Conservation (phyloP, 768 basidiomycete genomes). For the Tremella fuciformis region DNA sequence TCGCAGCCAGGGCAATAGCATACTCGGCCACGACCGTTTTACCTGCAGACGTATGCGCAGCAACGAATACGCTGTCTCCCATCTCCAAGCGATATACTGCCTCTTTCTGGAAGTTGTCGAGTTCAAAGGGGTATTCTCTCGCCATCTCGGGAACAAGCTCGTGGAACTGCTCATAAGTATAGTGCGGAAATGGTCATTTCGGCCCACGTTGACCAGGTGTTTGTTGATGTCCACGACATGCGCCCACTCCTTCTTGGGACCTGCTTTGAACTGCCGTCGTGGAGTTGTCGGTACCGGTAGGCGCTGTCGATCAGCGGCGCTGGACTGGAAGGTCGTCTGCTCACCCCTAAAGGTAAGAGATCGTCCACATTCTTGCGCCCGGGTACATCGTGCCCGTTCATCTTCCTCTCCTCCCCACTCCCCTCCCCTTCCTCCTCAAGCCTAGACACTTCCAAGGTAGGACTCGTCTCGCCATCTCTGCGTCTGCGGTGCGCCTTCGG, state of each 20-base stretch:
- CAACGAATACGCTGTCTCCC: conserved; percentile 98
- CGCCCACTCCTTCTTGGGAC: conserved; percentile 88
- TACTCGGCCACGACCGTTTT: conserved; percentile 99
- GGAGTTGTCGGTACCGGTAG: conserved; percentile 44
- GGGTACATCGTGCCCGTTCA: conserved; percentile 56
- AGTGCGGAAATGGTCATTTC: not conserved
- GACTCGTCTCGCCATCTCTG: conserved; percentile 36
- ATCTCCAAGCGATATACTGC: conserved; percentile 96
- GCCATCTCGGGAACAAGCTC: conserved; percentile 97
- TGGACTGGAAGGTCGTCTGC: conserved; percentile 50
- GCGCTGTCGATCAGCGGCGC: conserved; percentile 22
- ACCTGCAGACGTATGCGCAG: conserved; percentile 98
- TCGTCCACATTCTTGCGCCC: conserved; percentile 66
- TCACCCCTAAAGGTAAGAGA: conserved; percentile 61
- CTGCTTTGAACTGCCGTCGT: conserved; percentile 38
- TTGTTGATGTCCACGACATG: conserved; percentile 93
- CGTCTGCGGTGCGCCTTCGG: conserved; percentile 46
- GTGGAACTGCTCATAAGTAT: conserved; percentile 51
- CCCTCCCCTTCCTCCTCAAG: conserved; percentile 31
- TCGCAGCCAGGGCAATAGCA: conserved; percentile 91
- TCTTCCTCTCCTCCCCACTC: conserved; percentile 9
- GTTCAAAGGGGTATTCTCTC: conserved; percentile 97
- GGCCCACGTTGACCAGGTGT: conserved; percentile 66
- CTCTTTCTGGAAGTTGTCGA: conserved; percentile 98
- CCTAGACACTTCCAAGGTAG: conserved; percentile 32